phyloP scores from a whole-genome alignment of 208 protist species.

The Crithidia bombi region DNA sequence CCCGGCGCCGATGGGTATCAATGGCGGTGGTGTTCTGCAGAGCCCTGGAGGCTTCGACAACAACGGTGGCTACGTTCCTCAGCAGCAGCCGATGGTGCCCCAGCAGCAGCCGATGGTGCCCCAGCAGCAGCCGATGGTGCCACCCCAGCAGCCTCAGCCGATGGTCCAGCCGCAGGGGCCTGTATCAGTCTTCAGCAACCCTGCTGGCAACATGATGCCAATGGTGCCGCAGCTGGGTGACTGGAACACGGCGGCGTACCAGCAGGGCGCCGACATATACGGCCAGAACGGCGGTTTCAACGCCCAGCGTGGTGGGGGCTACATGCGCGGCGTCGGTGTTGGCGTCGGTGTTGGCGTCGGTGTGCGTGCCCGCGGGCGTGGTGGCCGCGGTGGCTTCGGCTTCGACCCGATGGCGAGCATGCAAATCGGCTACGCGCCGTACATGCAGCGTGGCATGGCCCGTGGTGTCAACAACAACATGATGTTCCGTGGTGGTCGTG shows the following conservation, averaged over 20 bases:
- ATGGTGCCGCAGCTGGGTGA: constrained; percentile 32
- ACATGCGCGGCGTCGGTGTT: constrained; percentile 33
- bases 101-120: constrained; percentile 25
- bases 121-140: constrained; percentile 24
- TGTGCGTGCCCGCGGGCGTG: constrained; percentile 38
- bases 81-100: constrained; percentile 24
- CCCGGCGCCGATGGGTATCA: constrained; percentile 21
- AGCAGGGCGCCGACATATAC: constrained; percentile 30
- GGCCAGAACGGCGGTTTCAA: constrained; percentile 29
- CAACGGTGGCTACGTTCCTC: constrained; percentile 13
- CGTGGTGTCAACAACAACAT: constrained; percentile 28
- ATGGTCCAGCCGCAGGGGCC: constrained; percentile 11
- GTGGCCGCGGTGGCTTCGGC: constrained; percentile 38
- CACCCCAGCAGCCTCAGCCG: constrained; percentile 24
- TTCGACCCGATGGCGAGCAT: constrained; percentile 44
- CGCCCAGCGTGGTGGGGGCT: constrained; percentile 22
- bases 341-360: constrained; percentile 35
- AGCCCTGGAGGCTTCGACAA: constrained; percentile 17
- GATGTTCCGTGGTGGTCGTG: constrained; percentile 46
- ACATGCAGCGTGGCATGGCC: constrained; percentile 24
- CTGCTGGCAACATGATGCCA: constrained; percentile 21
- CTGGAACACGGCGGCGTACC: constrained; percentile 31
- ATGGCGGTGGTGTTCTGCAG: constrained; percentile 31
- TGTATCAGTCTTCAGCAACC: constrained; percentile 36
- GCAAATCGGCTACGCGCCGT: constrained; percentile 23